Evolutionary conservation across 2,329 filamentous ascomycete species (phyloP), one percentile per base, ranked within the genome.

Genomic region (Epichloe elymi): DNA sequence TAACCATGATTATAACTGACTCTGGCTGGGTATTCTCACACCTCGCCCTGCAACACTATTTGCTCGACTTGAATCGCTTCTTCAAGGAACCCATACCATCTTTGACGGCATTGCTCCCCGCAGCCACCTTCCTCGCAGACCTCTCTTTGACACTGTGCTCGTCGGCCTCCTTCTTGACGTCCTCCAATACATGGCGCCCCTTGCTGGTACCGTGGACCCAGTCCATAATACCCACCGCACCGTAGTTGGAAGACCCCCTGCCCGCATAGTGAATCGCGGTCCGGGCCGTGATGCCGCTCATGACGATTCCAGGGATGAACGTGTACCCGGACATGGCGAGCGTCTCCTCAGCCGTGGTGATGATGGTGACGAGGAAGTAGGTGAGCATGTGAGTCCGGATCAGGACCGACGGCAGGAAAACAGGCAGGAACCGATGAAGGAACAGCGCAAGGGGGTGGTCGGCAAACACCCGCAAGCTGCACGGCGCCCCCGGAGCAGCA

Each of bases 371-470:
- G 11, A 86, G 59, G 51, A 86, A 74, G 67, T 83, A 88, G 0
- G 82, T 86, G n/a, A 88, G 70, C 4, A 88, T 73, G 63, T 89
- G 85, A 37, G 83, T 80, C 8, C 81, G 80, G 40, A 87, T 71
- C n/a, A 76, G 56, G 19, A 82, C 66, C 1, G 83, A 76, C 1
- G 85, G 82, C 0, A 86, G 64, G 61, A 85, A 85, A 6, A 80
- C 65, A 0, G 85, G 85, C 1, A 85, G 52, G 61, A 85, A 80
- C 46, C 77, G 78, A 54, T 77, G 73, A 1, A 87, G 65, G 6
- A 88, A 66, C 46, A 84, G 76, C 1, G 80, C 75, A 0, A 80
- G 55, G 0, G 85, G 85, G 60, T 88, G 83, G 63, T 88, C 83
- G 53, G 84, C 79, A 54, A 80, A 77, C 8, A 83, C 73, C 42